These are phyloP conservation scores for Antitrichia curtipendula DNA, from an alignment of 225 moss, liverwort and hornwort genomes.

Conservation along the genomic window DNA sequence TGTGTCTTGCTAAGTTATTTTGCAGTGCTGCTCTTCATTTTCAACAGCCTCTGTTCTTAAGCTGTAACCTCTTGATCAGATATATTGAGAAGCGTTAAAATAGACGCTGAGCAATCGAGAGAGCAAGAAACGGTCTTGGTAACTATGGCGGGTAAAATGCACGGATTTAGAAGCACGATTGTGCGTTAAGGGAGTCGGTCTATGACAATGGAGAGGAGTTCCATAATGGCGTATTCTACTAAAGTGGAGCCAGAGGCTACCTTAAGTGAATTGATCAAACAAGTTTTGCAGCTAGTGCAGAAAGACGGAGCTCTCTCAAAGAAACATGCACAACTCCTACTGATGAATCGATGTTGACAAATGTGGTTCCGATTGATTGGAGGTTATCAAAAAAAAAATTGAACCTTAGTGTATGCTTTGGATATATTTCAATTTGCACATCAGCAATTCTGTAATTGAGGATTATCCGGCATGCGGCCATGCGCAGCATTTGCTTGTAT, in stretches of 20 bases:
- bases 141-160: neutral
- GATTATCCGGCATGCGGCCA: neutral
- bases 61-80: neutral
- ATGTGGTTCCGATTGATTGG: neutral
- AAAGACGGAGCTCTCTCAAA: constrained; percentile 29
- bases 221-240: constrained; percentile 10
- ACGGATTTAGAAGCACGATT: neutral
- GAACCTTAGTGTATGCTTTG: neutral
- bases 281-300: constrained; percentile 31
- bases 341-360: neutral
- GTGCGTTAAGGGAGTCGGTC: neutral
- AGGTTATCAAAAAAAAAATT: neutral
- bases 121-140: neutral
- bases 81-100: neutral
- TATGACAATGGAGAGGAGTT: constrained; percentile 28
- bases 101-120: too few species aligned
- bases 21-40: neutral
- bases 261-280: constrained; percentile 26
- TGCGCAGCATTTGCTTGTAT: neutral
- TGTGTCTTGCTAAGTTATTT: neutral
- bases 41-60: neutral
- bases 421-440: neutral
- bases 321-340: constrained; percentile 29
- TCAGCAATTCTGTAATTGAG: neutral
- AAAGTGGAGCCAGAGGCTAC: constrained; percentile 37